phyloP scores from a whole-genome alignment of 345 rosid species.

The Microcos paniculata region DNA sequence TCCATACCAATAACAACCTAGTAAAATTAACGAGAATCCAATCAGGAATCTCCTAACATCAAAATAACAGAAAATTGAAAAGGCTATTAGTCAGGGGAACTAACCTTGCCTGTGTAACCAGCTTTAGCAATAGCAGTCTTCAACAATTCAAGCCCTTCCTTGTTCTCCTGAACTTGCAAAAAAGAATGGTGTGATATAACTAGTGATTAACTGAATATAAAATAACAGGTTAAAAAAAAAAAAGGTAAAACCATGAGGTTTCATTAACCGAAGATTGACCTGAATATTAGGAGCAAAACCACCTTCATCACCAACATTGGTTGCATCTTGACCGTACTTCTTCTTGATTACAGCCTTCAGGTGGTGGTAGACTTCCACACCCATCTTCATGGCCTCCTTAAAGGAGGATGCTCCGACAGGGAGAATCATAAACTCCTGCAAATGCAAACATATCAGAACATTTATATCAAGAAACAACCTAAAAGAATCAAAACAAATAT shows the following conservation, averaged over 20 bases:
- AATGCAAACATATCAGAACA: not conserved
- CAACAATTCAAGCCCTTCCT: constrained; percentile 96
- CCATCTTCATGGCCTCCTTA: constrained; percentile 99
- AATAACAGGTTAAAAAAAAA: not conserved
- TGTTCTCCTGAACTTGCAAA: constrained; percentile 65
- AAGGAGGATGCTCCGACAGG: constrained; percentile 89
- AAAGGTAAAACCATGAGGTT: not conserved
- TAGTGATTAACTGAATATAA: not conserved
- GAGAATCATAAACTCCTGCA: constrained; percentile 96
- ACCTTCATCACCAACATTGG: constrained; percentile 98
- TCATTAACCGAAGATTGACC: constrained; percentile 30
- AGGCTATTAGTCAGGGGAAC: constrained; percentile 15
- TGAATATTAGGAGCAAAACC: constrained; percentile 98
- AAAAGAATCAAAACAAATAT: not conserved
- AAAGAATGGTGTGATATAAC: constrained; percentile 10
- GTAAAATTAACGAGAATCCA: constrained; percentile 4
- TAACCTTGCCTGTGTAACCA: constrained; percentile 83
- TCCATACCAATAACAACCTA: constrained; percentile 99
- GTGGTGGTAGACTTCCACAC: constrained; percentile 91
- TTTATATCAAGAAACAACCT: not conserved
- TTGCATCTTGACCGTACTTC: constrained; percentile 99
- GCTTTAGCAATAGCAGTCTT: constrained; percentile 93
- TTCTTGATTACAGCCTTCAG: constrained; percentile 88
- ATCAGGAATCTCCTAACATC: not conserved
- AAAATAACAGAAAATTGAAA: not conserved